Conservation (phyloP, 305 asterid genomes). For the Salvia sclarea region DNA sequence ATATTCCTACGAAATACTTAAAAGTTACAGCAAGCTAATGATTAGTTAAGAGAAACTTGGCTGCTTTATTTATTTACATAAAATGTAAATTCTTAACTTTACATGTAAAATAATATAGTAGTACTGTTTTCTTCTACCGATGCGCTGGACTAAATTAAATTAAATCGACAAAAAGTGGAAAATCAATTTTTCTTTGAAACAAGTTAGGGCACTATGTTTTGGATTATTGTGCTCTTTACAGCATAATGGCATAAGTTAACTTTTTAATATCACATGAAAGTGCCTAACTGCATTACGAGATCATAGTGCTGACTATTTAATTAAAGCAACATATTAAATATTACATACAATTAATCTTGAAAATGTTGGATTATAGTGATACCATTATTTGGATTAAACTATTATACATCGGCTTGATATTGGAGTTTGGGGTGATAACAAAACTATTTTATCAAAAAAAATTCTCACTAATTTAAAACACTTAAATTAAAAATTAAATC, state of each 20-base stretch:
- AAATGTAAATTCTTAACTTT: neutral
- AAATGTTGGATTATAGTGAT: slow-evolving; percentile 2
- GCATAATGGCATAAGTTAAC: slow-evolving; percentile 48
- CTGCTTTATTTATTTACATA: neutral
- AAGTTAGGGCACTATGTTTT: slow-evolving; percentile 37
- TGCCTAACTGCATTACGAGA: slow-evolving; percentile 33
- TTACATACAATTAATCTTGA: neutral
- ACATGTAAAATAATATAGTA: neutral
- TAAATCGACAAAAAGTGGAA: slow-evolving; percentile 28
- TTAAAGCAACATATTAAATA: slow-evolving; percentile 12
- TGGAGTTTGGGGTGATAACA: neutral
- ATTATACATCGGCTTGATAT: neutral
- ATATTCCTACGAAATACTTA: no score
- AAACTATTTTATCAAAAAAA: neutral
- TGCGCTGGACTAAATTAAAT: neutral
- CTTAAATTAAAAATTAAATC: neutral
- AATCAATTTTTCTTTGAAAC: slow-evolving; percentile 31
- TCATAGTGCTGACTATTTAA: slow-evolving; percentile 30
- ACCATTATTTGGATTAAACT: neutral
- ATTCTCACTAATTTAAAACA: neutral
- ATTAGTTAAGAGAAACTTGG: neutral
- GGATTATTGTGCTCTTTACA: slow-evolving; percentile 43
- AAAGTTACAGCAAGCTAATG: slow-evolving; percentile 1
- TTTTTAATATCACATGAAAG: slow-evolving; percentile 37
- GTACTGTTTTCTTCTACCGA: neutral